Evolutionary conservation across 345 rosid species (phyloP), one percentile per base, ranked within the genome.

Genomic region (Citrus maxima): DNA sequence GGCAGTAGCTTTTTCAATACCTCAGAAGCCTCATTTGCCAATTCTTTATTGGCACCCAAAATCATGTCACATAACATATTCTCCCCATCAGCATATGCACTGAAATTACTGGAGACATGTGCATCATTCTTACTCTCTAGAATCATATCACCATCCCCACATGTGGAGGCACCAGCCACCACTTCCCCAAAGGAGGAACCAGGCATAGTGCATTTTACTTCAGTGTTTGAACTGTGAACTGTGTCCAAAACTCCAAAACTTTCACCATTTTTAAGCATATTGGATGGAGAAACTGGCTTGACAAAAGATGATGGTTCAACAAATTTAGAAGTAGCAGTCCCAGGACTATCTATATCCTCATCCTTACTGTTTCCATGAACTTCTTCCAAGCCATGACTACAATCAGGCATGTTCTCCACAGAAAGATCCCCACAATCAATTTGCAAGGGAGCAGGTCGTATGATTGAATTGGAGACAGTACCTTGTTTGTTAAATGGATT

Each of bases 251-350:
- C 84, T 68, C 75, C 85, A 22, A 80, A 62, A 84, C 49, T 65
- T 69, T 86, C 79, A 24, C 65, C 69, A 58, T 71, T 28, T 80
- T 76, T 81, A 75, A 75, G 80, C 24, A 65, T 27, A 34, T 81
- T 82, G 79, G 84, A 51, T 46, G 84, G 76, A 61, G 86, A 70
- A 74, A 27, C 78, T 40, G 63, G 68, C 73, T 82, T 82, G 27
- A 60, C 67, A 72, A 83, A 62, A 54, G 87, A 46, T 8, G 59
- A 58, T 18, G 81, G 80, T 85, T 90, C 91, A 12, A 81, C 74
- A 75, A 87, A 84, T 69, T 90, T 88, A 56, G 97, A 85, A 46
- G 94, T 90, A 70, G 90, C 97, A 59, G 91, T 89, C 79, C 90
- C 93, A 72, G 90, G 88, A 82, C 90, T 87, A 81, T 92, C 93